Evolutionary conservation across 2,329 filamentous ascomycete genomes (phyloP).

Genomic region (Lasiodiplodia gonubiensis): DNA sequence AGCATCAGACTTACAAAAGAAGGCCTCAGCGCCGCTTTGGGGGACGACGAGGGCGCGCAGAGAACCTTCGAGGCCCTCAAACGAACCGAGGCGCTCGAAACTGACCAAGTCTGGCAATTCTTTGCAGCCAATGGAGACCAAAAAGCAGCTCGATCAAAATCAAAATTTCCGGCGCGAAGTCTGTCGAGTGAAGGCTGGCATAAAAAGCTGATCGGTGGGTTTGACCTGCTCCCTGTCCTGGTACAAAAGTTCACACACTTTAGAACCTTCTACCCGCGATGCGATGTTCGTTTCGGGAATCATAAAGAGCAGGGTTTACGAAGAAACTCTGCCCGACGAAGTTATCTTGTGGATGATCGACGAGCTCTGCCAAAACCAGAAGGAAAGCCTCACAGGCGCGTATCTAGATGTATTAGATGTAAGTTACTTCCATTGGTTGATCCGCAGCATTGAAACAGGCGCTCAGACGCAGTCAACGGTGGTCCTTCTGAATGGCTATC

Average conservation of each 20-base stretch:
- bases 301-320: slow-evolving; percentile 46
- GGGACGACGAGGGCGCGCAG: not conserved
- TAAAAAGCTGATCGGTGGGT: slow-evolving; percentile 7
- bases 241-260: not conserved
- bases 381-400: slow-evolving; percentile 44
- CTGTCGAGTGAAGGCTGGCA: slow-evolving; percentile 35
- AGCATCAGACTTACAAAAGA: slow-evolving; percentile 1
- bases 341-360: slow-evolving; percentile 52
- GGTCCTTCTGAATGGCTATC: not conserved
- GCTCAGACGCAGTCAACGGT: not conserved
- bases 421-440: slow-evolving; percentile 7
- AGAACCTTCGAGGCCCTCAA: slow-evolving; percentile 44
- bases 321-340: slow-evolving; percentile 45
- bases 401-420: slow-evolving; percentile 43
- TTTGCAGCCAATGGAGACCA: slow-evolving; percentile 41
- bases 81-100: slow-evolving; percentile 64
- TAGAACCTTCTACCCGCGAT: slow-evolving; percentile 35
- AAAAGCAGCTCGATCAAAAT: slow-evolving; percentile 1
- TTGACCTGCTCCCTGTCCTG: not conserved
- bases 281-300: slow-evolving; percentile 52
- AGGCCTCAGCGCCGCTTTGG: not conserved
- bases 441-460: not conserved
- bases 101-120: slow-evolving; percentile 63
- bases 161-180: slow-evolving; percentile 32
- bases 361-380: slow-evolving; percentile 38